Base-by-base conservation (phyloP, 1,139 yeast genomes). In the Magnusiomyces ingens region DNA sequence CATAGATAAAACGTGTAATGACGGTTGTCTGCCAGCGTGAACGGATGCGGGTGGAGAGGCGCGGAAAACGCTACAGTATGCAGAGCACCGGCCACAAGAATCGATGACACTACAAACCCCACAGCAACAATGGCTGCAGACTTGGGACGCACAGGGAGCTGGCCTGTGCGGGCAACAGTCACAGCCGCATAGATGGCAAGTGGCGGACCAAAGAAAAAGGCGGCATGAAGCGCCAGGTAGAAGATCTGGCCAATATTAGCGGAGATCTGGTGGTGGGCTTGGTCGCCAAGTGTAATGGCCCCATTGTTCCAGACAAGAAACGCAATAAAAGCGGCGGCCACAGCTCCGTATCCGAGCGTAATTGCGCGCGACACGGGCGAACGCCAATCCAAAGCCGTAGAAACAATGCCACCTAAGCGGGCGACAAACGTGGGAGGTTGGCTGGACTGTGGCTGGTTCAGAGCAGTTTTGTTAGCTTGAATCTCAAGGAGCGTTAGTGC, bases 1-100 rank as follows among this genome's bases (percentile, higher is more conserved):
- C 86, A 88, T 41, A 93, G 71, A 70, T 93, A 94, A 66, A 93
- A 93, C 0, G 96, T 83, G 66, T 82, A 89, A 67, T 93, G 99
- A 59, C 99, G 80, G 70, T 94, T 94, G 67, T 94, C 99, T 0
- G 99, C 95, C 49, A 91, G 74, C 44, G 93, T 69, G 68, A 91
- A 94, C 11, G 98, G 97, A 66, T 94, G 99, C 3, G 83, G 83
- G 10, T 84, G 48, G 2, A 45, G 48, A 15, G 48, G 41, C 13
- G 40, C 45, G 48, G 32, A 48, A 35, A 13, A 43, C 11, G 35
- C 35, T 11, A 35, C 35, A 44, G 15, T 43, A 29, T 19, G 3
- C 35, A 43, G 22, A 43, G 22, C 17, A 6, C 21, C 3, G 2
- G 48, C 51, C 11, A 45, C 18, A 5, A 48, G 19, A 2, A 41